Conservation (phyloP, 345 rosid genomes). For the Boechera divaricarpa region DNA sequence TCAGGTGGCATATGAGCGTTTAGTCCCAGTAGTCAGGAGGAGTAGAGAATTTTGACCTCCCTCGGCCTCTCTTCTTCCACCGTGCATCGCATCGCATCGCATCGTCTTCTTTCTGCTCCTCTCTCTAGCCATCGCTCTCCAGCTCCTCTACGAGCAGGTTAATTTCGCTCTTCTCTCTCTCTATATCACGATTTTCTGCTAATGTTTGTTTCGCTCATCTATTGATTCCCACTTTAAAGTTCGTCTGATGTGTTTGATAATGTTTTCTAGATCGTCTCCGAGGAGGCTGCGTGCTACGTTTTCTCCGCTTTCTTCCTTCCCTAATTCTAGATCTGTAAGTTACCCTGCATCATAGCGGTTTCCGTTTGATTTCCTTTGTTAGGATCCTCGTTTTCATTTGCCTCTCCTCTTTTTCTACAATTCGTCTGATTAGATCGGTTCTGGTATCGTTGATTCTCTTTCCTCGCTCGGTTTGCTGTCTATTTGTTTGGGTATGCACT, state of each 20-base stretch:
- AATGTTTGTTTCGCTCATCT: slow-evolving; percentile 11
- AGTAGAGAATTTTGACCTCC: background rate
- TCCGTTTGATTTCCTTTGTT: background rate
- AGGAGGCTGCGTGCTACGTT: slow-evolving; percentile 8
- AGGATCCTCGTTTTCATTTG: slow-evolving; percentile 14
- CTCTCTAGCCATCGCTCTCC: background rate
- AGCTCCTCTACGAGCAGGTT: slow-evolving; percentile 23
- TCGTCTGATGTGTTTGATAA: slow-evolving; percentile 10
- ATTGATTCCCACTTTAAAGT: slow-evolving; percentile 1
- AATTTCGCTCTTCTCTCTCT: background rate
- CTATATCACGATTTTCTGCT: background rate
- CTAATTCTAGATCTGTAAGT: slow-evolving; percentile 38
- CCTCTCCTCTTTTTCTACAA: slow-evolving; percentile 3
- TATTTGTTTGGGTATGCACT: slow-evolving; percentile 4
- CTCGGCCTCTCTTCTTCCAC: slow-evolving; percentile 8
- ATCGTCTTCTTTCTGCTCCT: background rate
- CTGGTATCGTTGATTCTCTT: slow-evolving; percentile 17
- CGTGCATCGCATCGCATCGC: background rate
- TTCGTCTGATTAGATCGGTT: slow-evolving; percentile 22
- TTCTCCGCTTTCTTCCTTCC: slow-evolving; percentile 18
- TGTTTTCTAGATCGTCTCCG: slow-evolving; percentile 29
- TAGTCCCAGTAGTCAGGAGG: no score
- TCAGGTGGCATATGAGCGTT: no score
- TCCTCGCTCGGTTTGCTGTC: slow-evolving; percentile 18
- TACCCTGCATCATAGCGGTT: slow-evolving; percentile 14